phyloP scores from a whole-genome alignment of 78 protist species.

The Bodo saltans region DNA sequence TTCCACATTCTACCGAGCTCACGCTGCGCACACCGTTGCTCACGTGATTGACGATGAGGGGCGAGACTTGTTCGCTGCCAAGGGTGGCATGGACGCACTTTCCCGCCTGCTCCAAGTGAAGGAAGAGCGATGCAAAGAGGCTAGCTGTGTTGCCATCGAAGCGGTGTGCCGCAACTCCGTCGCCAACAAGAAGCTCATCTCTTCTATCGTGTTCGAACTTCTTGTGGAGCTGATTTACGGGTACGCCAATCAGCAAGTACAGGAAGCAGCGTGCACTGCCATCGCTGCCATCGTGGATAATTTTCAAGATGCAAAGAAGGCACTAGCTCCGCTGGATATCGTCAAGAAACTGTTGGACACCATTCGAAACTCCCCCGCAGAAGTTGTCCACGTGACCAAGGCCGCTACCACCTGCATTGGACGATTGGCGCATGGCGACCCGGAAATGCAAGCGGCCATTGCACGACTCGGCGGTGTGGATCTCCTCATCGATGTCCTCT shows the following conservation, averaged over 20 bases:
- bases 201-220: background rate
- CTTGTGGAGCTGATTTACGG: background rate
- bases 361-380: constrained; percentile 2
- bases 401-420: constrained; percentile 7
- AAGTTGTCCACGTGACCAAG: constrained; percentile 9
- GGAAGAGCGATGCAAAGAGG: constrained; percentile 16
- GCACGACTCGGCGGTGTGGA: background rate
- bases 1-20: constrained; percentile 3
- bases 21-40: constrained; percentile 7
- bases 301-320: background rate
- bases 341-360: background rate
- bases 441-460: background rate
- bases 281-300: background rate
- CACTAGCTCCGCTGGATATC: background rate
- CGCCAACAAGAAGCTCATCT: background rate
- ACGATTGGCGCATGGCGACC: constrained; percentile 2
- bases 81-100: background rate
- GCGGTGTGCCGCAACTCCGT: background rate
- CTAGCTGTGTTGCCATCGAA: constrained; percentile 1
- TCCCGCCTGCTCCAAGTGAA: background rate
- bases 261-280: constrained; percentile 9
- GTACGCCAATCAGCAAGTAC: constrained; percentile 19
- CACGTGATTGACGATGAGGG: constrained; percentile 23
- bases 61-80: background rate
- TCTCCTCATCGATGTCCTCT: background rate